Evolutionary conservation across 768 basidiomycete genomes (phyloP).

Genomic region (Termitomyces sp.): DNA sequence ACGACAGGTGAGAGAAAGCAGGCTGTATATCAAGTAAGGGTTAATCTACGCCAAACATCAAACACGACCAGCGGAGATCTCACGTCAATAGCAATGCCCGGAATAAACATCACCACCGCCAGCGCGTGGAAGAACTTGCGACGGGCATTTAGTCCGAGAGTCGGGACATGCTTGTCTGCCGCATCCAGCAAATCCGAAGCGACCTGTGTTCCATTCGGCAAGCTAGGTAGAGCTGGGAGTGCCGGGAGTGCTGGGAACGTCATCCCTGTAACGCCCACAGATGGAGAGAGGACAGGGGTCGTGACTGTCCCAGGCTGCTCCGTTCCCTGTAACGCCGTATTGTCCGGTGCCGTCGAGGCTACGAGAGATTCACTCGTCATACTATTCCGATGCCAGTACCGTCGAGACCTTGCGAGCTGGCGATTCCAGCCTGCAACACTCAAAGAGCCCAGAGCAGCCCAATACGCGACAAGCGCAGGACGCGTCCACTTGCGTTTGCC

Average conservation of each 20-base stretch:
- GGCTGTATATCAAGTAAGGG: conserved; percentile 47
- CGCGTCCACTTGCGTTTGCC: conserved; percentile 77
- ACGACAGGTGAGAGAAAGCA: conserved; percentile 91
- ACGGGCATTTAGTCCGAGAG: conserved; percentile 83
- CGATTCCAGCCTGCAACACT: conserved; percentile 95
- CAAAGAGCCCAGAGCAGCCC: conserved; percentile 72
- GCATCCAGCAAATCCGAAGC: conserved; percentile 72
- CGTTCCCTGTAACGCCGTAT: neutral
- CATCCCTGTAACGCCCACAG: conserved; percentile 23
- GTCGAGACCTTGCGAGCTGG: conserved; percentile 74
- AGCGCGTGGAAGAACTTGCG: conserved; percentile 97
- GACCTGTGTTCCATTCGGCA: conserved; percentile 45
- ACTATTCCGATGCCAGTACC: conserved; percentile 48
- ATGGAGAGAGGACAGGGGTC: conserved; percentile 3
- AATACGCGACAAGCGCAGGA: conserved; percentile 74
- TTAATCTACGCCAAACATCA: conserved; percentile 11
- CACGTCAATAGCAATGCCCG: conserved; percentile 85
- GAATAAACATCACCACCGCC: conserved; percentile 94
- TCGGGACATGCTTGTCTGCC: conserved; percentile 87
- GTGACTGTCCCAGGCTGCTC: conserved; percentile 3
- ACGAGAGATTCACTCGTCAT: conserved; percentile 29
- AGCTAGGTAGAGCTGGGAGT: conserved; percentile 42
- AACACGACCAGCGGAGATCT: conserved; percentile 34
- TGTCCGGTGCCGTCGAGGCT: conserved; percentile 20
- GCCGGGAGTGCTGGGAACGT: conserved; percentile 42